These are phyloP conservation scores for Pythium phragmiticola DNA, from an alignment of 352 stramenopile genomes.

Conservation along the genomic window DNA sequence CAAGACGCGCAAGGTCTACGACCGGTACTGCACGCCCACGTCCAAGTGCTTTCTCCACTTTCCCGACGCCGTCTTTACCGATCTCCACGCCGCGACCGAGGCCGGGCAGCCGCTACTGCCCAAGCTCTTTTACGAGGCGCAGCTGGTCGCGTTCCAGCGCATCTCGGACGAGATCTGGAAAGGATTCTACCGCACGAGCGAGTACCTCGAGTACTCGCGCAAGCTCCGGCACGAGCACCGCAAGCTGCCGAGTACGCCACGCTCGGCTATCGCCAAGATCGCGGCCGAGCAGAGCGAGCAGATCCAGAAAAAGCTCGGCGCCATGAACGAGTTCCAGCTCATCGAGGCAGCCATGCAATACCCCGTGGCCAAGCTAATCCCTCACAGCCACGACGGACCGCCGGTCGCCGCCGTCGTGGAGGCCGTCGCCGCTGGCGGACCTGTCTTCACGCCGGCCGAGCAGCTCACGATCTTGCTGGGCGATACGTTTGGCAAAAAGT, in stretches of 20 bases:
- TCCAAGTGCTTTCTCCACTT: constrained; percentile 53
- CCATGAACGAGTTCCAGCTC: constrained; percentile 63
- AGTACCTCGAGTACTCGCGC: constrained; percentile 68
- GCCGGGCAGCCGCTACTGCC: constrained; percentile 45
- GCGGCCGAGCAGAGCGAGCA: constrained; percentile 47
- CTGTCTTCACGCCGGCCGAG: constrained; percentile 44
- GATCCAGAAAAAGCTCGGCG: constrained; percentile 54
- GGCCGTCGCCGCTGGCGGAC: background rate
- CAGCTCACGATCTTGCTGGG: constrained; percentile 45
- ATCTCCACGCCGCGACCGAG: constrained; percentile 53
- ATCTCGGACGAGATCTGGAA: constrained; percentile 77
- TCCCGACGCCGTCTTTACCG: constrained; percentile 32
- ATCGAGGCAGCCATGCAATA: constrained; percentile 76
- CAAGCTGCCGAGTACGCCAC: constrained; percentile 5
- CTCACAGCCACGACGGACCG: constrained; percentile 20
- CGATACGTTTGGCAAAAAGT: constrained; percentile 67
- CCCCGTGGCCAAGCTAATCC: constrained; percentile 71
- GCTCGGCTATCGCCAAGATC: constrained; percentile 24
- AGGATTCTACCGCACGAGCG: constrained; percentile 59
- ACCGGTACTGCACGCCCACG: constrained; percentile 58
- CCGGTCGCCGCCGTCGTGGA: background rate
- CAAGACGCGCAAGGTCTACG: constrained; percentile 76
- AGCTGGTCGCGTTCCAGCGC: constrained; percentile 48
- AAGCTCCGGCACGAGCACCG: constrained; percentile 31
- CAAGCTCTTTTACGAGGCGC: constrained; percentile 73